Evolutionary conservation across 192 early-diverging fungal species (phyloP).

Genomic region (Gryganskiella cystojenkinii): DNA sequence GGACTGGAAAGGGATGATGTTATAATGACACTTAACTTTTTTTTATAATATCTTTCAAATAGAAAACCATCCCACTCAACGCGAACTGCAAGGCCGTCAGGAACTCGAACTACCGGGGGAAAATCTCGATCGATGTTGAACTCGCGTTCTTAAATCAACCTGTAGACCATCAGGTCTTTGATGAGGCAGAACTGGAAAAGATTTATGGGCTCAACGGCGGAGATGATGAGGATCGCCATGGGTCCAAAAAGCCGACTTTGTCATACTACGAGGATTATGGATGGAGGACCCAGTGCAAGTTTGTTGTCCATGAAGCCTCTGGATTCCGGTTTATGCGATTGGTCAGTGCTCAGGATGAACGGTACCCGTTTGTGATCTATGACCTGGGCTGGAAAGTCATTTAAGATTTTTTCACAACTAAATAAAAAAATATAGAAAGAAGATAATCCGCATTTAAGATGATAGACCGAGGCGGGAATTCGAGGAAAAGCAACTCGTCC

Average conservation of each 20-base stretch:
- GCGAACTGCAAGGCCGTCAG: slow-evolving; percentile 32
- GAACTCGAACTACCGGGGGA: slow-evolving; percentile 30
- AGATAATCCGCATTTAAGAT: background rate
- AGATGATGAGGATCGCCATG: background rate
- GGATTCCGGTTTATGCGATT: slow-evolving; percentile 49
- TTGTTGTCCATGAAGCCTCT: slow-evolving; percentile 22
- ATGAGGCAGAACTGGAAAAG: slow-evolving; percentile 13
- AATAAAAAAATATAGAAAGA: background rate
- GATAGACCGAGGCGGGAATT: no score
- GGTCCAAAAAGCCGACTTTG: slow-evolving; percentile 1
- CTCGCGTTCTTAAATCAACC: slow-evolving; percentile 34
- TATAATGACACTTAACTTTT: background rate
- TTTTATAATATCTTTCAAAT: slow-evolving; percentile 3
- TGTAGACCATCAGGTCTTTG: slow-evolving; percentile 26
- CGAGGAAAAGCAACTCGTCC: no score
- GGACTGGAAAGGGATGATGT: background rate
- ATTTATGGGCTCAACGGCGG: slow-evolving; percentile 7
- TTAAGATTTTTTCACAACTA: background rate
- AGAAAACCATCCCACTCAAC: slow-evolving; percentile 17
- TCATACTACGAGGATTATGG: slow-evolving; percentile 47
- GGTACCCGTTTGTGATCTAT: slow-evolving; percentile 45
- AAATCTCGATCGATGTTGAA: slow-evolving; percentile 9
- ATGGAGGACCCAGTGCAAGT: slow-evolving; percentile 48
- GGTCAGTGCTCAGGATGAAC: slow-evolving; percentile 40
- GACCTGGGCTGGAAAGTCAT: slow-evolving; percentile 51